A percentile compares a stretch with the other conserved stretches of the same genome.
Conservation (phyloP, 1,284 basidiomycete genomes). For the Rhodotorula sp. region DNA sequence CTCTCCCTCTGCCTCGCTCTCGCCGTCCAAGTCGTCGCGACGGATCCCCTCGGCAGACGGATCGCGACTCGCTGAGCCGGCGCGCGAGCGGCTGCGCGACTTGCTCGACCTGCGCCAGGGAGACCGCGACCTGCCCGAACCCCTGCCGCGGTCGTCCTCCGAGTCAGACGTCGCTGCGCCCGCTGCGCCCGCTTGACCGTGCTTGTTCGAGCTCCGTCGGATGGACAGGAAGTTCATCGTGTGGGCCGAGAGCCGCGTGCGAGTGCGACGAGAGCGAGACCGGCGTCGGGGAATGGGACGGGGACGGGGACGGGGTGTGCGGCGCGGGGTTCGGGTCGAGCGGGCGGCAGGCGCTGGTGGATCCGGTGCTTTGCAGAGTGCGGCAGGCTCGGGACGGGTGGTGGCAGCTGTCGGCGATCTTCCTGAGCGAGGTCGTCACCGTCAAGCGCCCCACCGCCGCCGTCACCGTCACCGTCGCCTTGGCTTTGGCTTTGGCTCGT, state of each 20-base stretch:
- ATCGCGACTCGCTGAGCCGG: constrained; percentile 1
- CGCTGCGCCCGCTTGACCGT: too few relatives aligned
- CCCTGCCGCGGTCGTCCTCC: constrained; percentile 15
- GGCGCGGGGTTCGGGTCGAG: too few relatives aligned
- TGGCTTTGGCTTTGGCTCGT: too few relatives aligned
- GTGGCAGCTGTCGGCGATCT: too few relatives aligned
- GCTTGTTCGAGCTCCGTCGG: constrained; percentile 8
- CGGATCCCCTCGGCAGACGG: constrained; percentile 30
- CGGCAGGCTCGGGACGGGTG: too few relatives aligned
- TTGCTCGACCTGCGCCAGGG: constrained; percentile 20
- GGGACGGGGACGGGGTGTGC: too few relatives aligned
- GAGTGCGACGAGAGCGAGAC: neutral
- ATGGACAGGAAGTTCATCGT: constrained; percentile 30
- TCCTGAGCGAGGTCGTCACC: too few relatives aligned
- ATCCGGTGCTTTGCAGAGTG: neutral
- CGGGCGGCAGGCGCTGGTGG: neutral
- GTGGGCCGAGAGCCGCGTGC: neutral
- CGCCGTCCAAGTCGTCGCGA: constrained; percentile 27
- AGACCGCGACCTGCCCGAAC: constrained; percentile 21
- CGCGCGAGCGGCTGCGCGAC: constrained; percentile 3
- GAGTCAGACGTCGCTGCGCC: too few relatives aligned
- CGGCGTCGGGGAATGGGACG: too few relatives aligned
- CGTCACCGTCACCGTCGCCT: too few relatives aligned
- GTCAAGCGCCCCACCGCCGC: too few relatives aligned
- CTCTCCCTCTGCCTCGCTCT: constrained; percentile 26